Evolutionary conservation across 192 early-diverging fungal species (phyloP), one percentile per base, ranked within the genome.

Genomic region (Podochytrium sp.): DNA sequence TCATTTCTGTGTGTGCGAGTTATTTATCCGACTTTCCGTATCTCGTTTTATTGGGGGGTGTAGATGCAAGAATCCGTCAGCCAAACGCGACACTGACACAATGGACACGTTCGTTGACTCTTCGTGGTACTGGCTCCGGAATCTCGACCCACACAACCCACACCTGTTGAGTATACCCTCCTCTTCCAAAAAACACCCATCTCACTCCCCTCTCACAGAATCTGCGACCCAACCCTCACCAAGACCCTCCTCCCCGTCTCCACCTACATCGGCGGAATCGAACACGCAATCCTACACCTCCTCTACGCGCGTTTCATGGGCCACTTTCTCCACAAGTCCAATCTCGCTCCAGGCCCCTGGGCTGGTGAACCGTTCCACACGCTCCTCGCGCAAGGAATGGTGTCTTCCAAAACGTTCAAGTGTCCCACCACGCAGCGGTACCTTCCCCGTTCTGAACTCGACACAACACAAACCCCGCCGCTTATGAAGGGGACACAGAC

Each of bases 81-180:
- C 95, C 7, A 81, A 81, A 61, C 85, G 92, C 37, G 96, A 97
- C 43, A 90, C 91, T 16, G 96, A 98, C 65, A 97, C 96, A 2
- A 95, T 98, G 89, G 96, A 98, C 74, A 98, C 96, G 2, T 98
- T 98, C 87, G 92, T 98, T 6, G 96, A 98, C 74, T 96, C 95
- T 2, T 92, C 96, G 0, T 98, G 95, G 95, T 98, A 98, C 71
- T 98, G 91, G 85, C 80, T 98, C 75, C 84, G 96, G 52, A 95
- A 86, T 70, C 71, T 89, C 0, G 95, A 97, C 71, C 83, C 95
- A 1, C 76, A 90, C 16, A 96, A 95, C 79, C 56, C n/a, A n/a
- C n/a, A 43, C 14, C n/a, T 0, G 38, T n/a, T n/a, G n/a, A n/a
- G n/a, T n/a, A n/a, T n/a, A n/a, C n/a, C n/a, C n/a, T n/a, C n/a